These are phyloP conservation scores for Reutealis trisperma DNA, from an alignment of 345 rosid species.

Conservation along the genomic window DNA sequence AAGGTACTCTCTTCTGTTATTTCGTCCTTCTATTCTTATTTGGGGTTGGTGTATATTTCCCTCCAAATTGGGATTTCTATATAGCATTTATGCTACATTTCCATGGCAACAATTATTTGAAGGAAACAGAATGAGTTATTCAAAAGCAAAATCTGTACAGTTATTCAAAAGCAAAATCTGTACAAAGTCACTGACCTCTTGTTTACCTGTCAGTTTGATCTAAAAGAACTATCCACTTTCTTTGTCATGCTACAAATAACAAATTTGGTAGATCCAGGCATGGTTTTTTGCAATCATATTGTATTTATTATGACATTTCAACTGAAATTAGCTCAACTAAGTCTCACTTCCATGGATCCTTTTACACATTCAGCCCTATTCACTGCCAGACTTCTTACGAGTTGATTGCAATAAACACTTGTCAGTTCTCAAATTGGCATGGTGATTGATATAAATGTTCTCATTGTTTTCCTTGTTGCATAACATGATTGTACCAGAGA, in stretches of 20 bases:
- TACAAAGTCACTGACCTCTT: neutral
- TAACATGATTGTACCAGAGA: neutral
- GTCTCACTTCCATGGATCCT: neutral
- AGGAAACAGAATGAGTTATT: neutral
- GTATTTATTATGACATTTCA: slow-evolving; percentile 2
- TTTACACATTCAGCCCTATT: neutral
- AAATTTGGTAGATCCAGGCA: slow-evolving; percentile 10
- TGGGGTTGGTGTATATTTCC: slow-evolving; percentile 6
- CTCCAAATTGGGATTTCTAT: slow-evolving; percentile 5
- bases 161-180: neutral
- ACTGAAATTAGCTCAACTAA: neutral
- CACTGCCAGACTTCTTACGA: neutral
- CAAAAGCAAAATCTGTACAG: neutral
- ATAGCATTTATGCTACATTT: neutral
- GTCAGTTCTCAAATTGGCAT: neutral
- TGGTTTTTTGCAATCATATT: slow-evolving; percentile 1
- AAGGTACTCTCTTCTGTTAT: slow-evolving; percentile 49
- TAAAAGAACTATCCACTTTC: neutral
- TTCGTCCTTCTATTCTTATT: slow-evolving; percentile 13
- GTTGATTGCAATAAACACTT: neutral
- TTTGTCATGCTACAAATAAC: slow-evolving; percentile 11
- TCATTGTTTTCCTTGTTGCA: neutral
- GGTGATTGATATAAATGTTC: neutral
- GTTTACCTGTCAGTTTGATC: neutral
- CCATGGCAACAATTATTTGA: neutral